Conservation (phyloP, 1,284 basidiomycete genomes). For the Ustilago hordei region DNA sequence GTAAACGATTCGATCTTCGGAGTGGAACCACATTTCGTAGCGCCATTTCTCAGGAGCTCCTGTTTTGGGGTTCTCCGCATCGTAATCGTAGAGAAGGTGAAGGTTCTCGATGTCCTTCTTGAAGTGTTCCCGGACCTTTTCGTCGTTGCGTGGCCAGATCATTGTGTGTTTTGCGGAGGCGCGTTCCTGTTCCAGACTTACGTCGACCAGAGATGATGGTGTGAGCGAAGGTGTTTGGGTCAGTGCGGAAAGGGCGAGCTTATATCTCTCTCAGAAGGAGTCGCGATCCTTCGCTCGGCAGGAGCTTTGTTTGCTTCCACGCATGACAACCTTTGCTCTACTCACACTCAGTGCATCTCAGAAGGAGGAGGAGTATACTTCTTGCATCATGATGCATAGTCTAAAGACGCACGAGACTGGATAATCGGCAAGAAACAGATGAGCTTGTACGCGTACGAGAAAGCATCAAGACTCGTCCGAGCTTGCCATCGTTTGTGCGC, state of each 20-base stretch:
- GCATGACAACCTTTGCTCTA: background rate
- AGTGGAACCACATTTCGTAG: slow-evolving; percentile 68
- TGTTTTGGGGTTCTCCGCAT: slow-evolving; percentile 50
- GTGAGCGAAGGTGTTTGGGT: background rate
- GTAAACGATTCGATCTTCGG: slow-evolving; percentile 67
- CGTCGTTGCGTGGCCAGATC: slow-evolving; percentile 50
- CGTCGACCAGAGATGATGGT: background rate
- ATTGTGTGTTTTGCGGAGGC: slow-evolving; percentile 13
- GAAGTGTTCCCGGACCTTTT: slow-evolving; percentile 29
- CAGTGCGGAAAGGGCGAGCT: background rate
- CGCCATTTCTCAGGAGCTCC: slow-evolving; percentile 57
- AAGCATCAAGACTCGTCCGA: background rate
- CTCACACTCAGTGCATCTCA: background rate
- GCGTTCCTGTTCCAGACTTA: background rate
- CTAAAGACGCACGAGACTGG: background rate
- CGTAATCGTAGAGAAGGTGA: slow-evolving; percentile 54
- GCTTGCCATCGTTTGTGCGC: background rate
- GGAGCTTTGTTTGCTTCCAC: background rate
- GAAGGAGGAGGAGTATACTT: background rate
- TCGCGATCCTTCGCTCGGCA: background rate
- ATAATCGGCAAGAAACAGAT: background rate
- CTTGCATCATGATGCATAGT: slow-evolving; percentile 7
- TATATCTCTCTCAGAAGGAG: background rate
- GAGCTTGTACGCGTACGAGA: slow-evolving; percentile 16
- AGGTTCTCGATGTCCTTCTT: slow-evolving; percentile 42